Base-by-base conservation (phyloP, 768 basidiomycete genomes). In the Dacryopinax primogenitus region DNA sequence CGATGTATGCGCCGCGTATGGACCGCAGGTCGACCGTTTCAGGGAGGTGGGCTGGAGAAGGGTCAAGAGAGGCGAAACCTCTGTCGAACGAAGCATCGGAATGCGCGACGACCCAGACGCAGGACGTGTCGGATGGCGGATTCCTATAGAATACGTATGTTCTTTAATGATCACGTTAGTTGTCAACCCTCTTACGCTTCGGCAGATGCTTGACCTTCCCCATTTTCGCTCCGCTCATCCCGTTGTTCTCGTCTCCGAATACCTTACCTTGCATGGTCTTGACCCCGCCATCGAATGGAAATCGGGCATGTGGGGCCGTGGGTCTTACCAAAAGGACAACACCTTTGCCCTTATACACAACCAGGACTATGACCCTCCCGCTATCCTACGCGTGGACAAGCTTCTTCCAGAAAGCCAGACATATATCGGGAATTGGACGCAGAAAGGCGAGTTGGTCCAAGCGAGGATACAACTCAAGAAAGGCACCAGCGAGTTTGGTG, bases 201-300 rank as follows among this genome's bases (percentile, higher is more conserved):
- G 7, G 61, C 33, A 72, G 65, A 79, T 80, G 79, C 67, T 80
- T 63, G 76, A 81, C 67, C 65, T 80, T 37, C 75, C 77, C 35
- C 75, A 74, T 64, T 73, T 80, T 16, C 78, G 78, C 35, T 64
- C 66, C 37, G 68, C 64, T 1, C 74, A 79, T 16, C 70, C 76
- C n/a, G 75, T 80, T 63, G 65, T 81, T 67, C 76, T 76, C n/a
- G 70, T 76, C 30, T 71, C 76, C 12, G 79, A 80, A 44, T 80
- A 78, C 65, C 74, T 80, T 65, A 74, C 74, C 23, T 72, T 80
- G 23, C 78, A 81, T 64, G 70, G 69, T 37, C 73, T 76, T 51
- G 64, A 73, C 7, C 73, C 75, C 26, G 67, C 71, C 13, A 65
- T 70, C 23, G 79, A 80, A 64, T 70, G 71, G 66, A 71, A 73